These are phyloP conservation scores for Murraya paniculata DNA, from an alignment of 345 rosid species.

Conservation along the genomic window DNA sequence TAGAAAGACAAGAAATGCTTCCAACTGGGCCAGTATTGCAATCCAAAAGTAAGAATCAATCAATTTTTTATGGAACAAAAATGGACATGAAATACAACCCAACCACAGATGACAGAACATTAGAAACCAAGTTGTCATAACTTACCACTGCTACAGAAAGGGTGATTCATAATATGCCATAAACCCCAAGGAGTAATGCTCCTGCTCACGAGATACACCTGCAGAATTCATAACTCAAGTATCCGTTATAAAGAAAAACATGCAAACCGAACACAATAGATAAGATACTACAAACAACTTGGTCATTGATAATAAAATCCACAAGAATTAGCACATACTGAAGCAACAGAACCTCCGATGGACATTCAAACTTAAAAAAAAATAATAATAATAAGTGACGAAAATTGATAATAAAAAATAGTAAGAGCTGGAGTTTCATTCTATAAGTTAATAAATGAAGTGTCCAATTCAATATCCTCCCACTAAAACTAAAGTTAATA, in stretches of 20 bases:
- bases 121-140: neutral
- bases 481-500: constrained; percentile 16
- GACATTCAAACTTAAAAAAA: constrained; percentile 10
- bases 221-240: constrained; percentile 34
- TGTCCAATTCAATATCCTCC: constrained; percentile 14
- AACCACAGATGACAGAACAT: neutral
- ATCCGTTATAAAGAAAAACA: constrained; percentile 12
- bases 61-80: neutral
- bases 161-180: neutral
- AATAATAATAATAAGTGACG: neutral
- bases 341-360: neutral
- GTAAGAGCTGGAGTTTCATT: constrained; percentile 24
- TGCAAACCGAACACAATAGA: constrained; percentile 1
- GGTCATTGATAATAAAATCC: neutral
- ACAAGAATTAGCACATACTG: neutral
- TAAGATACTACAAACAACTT: neutral
- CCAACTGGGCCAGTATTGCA: neutral
- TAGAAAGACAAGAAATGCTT: neutral
- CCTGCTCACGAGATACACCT: constrained; percentile 21
- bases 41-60: neutral
- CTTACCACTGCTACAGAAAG: neutral
- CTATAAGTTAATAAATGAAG: constrained; percentile 22
- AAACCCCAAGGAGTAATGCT: constrained; percentile 5
- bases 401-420: constrained; percentile 8
- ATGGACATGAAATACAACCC: neutral